Base-by-base conservation (phyloP, 2,329 filamentous ascomycete genomes). In the Xylaria sp. region DNA sequence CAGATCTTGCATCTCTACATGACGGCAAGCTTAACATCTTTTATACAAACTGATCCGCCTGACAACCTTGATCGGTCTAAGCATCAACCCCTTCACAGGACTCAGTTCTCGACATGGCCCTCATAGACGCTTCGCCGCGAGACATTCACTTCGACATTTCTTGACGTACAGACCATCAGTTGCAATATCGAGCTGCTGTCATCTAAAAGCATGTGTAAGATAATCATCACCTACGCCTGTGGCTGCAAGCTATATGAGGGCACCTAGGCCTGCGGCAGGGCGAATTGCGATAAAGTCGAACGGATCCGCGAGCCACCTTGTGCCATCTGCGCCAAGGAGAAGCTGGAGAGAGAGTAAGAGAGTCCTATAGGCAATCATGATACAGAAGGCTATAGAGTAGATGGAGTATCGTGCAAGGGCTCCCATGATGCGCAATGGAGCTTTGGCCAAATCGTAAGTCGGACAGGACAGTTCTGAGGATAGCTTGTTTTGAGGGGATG, bases 151-250 rank as follows among this genome's bases (percentile, higher is more conserved):
- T 18, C 8, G 13, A 18, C 41, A 39, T 13, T 23, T 52, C 23
- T 15, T n/a, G 15, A 41, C 13, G 28, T n/a, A 56, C 48, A 3
- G 13, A 60, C 28, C 25, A 28, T 6, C 28, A 28, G 41, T 46
- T 20, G 20, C 28, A 3, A 2, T 10, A 31, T 39, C 41, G n/a
- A 31, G 12, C 34, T 20, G 28, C 28, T 28, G 28, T 28, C 28
- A 28, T 23, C 37, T 15, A n/a, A 18, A 31, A 18, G 28, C 55
- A 72, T 72, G 70, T 72, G 70, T 54, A 48, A 66, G n/a, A 51
- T 72, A 13, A 55, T 68, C 46, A 65, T 72, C 65, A 68, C 48
- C 0, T 70, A 70, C 51, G 41, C 20, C 9, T 72, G 70, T 59
- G 70, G 65, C 59, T 72, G 70, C 56, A 67, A 68, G 54, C 62